Evolutionary conservation across 2,329 filamentous ascomycete species (phyloP).

Genomic region (Tetracladium maxilliforme): DNA sequence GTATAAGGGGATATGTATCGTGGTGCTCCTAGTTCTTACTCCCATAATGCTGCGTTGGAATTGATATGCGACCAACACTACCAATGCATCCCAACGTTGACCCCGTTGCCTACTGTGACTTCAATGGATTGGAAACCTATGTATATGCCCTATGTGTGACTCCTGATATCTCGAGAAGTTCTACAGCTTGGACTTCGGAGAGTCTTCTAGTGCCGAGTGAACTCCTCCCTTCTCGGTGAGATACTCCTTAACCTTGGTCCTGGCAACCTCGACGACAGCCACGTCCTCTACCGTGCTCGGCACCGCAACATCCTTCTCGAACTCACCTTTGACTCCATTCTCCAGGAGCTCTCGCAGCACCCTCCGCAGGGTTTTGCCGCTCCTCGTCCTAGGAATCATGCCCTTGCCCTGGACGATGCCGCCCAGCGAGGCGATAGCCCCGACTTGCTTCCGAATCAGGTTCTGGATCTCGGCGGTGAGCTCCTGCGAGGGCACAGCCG

Average conservation of each 20-base stretch:
- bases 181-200: slow-evolving; percentile 35
- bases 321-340: slow-evolving; percentile 61
- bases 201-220: slow-evolving; percentile 11
- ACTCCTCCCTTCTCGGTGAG: slow-evolving; percentile 33
- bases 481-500: slow-evolving; percentile 29
- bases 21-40: too few relatives aligned
- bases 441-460: slow-evolving; percentile 66
- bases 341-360: slow-evolving; percentile 75
- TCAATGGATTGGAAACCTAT: too few relatives aligned
- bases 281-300: slow-evolving; percentile 79
- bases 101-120: neutral
- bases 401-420: slow-evolving; percentile 73
- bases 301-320: slow-evolving; percentile 55
- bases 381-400: slow-evolving; percentile 84
- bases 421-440: slow-evolving; percentile 71
- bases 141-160: too few relatives aligned
- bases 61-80: too few relatives aligned
- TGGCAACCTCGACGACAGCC: slow-evolving; percentile 59
- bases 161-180: too few relatives aligned
- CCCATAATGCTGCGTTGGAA: too few relatives aligned
- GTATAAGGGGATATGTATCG: too few relatives aligned
- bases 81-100: neutral
- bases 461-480: slow-evolving; percentile 50
- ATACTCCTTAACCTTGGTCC: slow-evolving; percentile 58
- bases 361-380: slow-evolving; percentile 78